Conservation (phyloP, 805 yeast genomes). For the Candida morakotiae region DNA sequence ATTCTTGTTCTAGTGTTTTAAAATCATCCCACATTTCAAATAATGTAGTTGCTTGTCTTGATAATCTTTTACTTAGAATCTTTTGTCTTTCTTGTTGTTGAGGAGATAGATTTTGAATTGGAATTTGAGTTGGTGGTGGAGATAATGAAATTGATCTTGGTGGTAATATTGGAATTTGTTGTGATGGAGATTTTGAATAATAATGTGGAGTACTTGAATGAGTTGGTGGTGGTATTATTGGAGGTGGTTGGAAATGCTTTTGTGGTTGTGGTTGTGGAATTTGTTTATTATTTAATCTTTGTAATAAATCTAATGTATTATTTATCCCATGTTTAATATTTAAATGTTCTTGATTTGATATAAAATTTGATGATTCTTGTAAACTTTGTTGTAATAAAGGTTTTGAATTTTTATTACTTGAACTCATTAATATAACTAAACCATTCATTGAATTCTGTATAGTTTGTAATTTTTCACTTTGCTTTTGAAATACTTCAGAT, state of each 20-base stretch:
- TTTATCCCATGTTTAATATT: constrained; percentile 13
- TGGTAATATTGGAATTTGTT: not conserved
- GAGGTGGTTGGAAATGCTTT: constrained; percentile 4
- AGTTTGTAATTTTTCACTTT: constrained; percentile 14
- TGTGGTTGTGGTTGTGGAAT: constrained; percentile 1
- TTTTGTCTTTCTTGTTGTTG: constrained; percentile 15
- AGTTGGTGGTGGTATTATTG: not conserved
- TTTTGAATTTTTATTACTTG: constrained; percentile 10
- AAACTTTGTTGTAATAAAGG: constrained; percentile 13
- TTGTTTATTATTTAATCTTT: constrained; percentile 11
- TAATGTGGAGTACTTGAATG: not conserved
- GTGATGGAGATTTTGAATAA: constrained; percentile 1
- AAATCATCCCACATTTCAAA: constrained; percentile 34
- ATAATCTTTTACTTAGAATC: constrained; percentile 19
- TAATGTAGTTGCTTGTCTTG: constrained; percentile 23
- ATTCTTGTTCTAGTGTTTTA: constrained; percentile 21
- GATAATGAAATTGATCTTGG: constrained; percentile 3
- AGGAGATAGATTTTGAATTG: constrained; percentile 5
- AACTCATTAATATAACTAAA: constrained; percentile 11
- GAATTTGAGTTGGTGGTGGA: not conserved
- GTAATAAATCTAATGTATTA: constrained; percentile 15
- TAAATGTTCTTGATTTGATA: constrained; percentile 8
- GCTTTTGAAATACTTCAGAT: constrained; percentile 13
- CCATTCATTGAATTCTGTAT: constrained; percentile 13
- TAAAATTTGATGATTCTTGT: constrained; percentile 10